A percentile compares a stretch with the other conserved stretches of the same genome.
phyloP scores from a whole-genome alignment of 2,329 filamentous ascomycete species.

The Bretziella fagacearum region DNA sequence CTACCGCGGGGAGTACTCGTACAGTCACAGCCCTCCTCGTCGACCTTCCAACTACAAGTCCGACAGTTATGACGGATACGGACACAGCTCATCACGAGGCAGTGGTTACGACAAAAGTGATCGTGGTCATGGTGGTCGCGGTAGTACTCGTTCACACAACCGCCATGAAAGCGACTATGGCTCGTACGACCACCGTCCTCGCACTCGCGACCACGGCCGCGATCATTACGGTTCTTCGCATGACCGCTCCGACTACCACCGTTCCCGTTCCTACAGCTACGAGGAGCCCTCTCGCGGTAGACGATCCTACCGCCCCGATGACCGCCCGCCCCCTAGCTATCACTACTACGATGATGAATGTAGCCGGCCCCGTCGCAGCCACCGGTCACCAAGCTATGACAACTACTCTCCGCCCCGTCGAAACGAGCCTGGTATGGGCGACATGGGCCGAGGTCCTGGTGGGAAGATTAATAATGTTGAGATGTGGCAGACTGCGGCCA shows the following conservation, averaged over 20 bases:
- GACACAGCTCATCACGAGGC: background rate
- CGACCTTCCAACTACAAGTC: conserved; percentile 4
- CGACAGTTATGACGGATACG: conserved; percentile 3
- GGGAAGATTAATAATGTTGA: conserved; percentile 9
- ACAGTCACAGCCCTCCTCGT: conserved; percentile 3
- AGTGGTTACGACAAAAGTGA: background rate
- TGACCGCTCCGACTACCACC: conserved; percentile 8
- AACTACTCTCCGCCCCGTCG: conserved; percentile 3
- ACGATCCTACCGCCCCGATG: conserved; percentile 3
- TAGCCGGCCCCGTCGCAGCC: background rate
- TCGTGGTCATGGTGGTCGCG: background rate
- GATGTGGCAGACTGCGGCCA: conserved; percentile 25
- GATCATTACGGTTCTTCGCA: background rate
- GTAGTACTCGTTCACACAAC: background rate
- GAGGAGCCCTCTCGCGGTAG: conserved; percentile 12
- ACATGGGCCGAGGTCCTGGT: background rate
- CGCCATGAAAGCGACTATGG: background rate
- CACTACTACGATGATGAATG: conserved; percentile 9
- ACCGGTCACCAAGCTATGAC: conserved; percentile 10
- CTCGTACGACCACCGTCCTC: conserved; percentile 2
- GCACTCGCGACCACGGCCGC: conserved; percentile 2
- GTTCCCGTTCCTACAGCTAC: conserved; percentile 6
- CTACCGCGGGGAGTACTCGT: background rate
- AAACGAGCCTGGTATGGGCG: background rate
- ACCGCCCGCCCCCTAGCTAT: conserved; percentile 1